A percentile compares a stretch with the other conserved stretches of the same genome.
Conservation (phyloP, 495 filamentous ascomycete species). For the Rusavskia elegans region DNA sequence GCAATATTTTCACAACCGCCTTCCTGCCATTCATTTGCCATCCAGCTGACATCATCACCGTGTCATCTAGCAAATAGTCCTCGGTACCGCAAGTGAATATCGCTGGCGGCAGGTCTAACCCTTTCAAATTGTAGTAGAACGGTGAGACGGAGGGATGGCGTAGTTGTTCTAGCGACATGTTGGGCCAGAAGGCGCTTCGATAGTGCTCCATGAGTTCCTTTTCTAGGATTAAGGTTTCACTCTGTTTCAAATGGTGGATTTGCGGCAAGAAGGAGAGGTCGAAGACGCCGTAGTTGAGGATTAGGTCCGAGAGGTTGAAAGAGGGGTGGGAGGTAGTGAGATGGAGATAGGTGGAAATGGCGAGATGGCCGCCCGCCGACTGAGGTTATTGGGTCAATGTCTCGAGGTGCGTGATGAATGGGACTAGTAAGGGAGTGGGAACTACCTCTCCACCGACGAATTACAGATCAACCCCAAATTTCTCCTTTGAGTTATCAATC, state of each 20-base stretch:
- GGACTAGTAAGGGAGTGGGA: no score
- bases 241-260: constrained; percentile 14
- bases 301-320: constrained; percentile 25
- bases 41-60: constrained; percentile 33
- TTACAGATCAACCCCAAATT: constrained; percentile 13
- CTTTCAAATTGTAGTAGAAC: constrained; percentile 28
- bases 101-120: constrained; percentile 29
- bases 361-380: constrained; percentile 34
- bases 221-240: constrained; percentile 17
- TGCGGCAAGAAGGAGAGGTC: constrained; percentile 26
- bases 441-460: constrained; percentile 17
- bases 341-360: constrained; percentile 25
- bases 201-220: constrained; percentile 23
- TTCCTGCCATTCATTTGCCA: constrained; percentile 35
- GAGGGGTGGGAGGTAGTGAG: constrained; percentile 22
- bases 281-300: constrained; percentile 31
- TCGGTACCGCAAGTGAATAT: constrained; percentile 36
- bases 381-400: not conserved
- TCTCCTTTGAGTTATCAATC: constrained; percentile 22
- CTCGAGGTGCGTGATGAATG: no score
- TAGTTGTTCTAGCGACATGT: constrained; percentile 19
- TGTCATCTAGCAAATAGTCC: constrained; percentile 39
- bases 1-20: constrained; percentile 31
- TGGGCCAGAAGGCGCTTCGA: constrained; percentile 26
- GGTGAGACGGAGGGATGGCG: constrained; percentile 24